A percentile compares a stretch with the other conserved stretches of the same genome.
Evolutionary conservation across 441 rosid genomes (phyloP).

Genomic region (Manihot esculenta): DNA sequence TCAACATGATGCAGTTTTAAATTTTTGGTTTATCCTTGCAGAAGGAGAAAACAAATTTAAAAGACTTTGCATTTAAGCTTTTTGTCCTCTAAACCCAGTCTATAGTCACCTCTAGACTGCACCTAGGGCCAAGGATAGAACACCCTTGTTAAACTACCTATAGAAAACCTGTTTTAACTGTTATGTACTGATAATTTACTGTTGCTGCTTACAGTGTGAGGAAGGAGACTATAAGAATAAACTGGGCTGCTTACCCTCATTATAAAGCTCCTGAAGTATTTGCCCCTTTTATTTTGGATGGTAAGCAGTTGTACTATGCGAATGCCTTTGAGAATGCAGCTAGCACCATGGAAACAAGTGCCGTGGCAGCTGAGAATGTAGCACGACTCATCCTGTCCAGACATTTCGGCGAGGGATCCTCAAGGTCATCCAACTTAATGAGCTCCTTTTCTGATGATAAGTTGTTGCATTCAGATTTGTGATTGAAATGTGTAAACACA

Average conservation of each 20-base stretch:
- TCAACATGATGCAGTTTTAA: neutral
- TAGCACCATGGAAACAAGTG: conserved; percentile 90
- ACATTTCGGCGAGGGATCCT: conserved; percentile 26
- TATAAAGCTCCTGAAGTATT: conserved; percentile 81
- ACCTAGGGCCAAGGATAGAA: neutral
- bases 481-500: conserved; percentile 9
- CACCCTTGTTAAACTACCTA: neutral
- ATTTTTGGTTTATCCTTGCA: conserved; percentile 3
- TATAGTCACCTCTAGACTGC: neutral
- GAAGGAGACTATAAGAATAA: conserved; percentile 58
- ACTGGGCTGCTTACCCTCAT: conserved; percentile 97
- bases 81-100: neutral
- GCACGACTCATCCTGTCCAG: conserved; percentile 78
- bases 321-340: conserved; percentile 94
- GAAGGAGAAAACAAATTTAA: neutral
- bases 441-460: conserved; percentile 26
- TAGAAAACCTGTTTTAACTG: neutral
- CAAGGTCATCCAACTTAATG: conserved; percentile 26
- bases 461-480: conserved; percentile 43
- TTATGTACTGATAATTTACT: conserved; percentile 19
- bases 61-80: neutral
- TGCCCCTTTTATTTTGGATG: conserved; percentile 81
- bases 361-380: conserved; percentile 87
- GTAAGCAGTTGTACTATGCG: conserved; percentile 69
- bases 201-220: conserved; percentile 40